phyloP scores from a whole-genome alignment of 2,329 filamentous ascomycete genomes.

The Aphanocladium album region DNA sequence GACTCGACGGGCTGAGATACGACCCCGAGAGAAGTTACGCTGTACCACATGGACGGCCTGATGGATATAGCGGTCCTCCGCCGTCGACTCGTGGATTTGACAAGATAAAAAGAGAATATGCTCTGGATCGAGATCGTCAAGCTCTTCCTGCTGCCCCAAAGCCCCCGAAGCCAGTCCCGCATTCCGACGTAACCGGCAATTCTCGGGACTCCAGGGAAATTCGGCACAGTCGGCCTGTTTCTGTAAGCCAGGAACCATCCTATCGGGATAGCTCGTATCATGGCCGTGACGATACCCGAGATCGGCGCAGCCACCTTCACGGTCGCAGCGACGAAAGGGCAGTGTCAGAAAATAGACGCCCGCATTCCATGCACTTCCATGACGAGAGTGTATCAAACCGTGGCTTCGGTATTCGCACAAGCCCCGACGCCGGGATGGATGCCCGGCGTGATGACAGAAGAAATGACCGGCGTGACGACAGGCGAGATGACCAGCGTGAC shows the following conservation, averaged over 20 bases:
- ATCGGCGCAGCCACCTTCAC: conserved; percentile 34
- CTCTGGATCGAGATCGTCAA: conserved; percentile 27
- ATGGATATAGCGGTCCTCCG: conserved; percentile 53
- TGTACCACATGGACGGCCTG: conserved; percentile 27
- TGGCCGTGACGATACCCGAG: conserved; percentile 42
- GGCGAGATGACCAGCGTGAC: conserved; percentile 22
- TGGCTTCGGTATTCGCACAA: conserved; percentile 49
- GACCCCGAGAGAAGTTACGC: conserved; percentile 27
- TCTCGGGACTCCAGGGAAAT: conserved; percentile 18
- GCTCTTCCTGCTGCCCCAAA: conserved; percentile 39
- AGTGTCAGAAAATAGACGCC: conserved; percentile 29
- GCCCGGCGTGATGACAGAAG: conserved; percentile 31
- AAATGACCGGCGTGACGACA: conserved; percentile 29
- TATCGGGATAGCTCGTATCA: conserved; percentile 47
- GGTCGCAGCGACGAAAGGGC: conserved; percentile 26
- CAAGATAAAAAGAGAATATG: conserved; percentile 55
- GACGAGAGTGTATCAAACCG: conserved; percentile 43
- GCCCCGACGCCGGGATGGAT: conserved; percentile 30
- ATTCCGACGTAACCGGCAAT: conserved; percentile 16
- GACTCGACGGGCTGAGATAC: conserved; percentile 13
- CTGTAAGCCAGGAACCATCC: conserved; percentile 47
- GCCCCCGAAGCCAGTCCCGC: conserved; percentile 24
- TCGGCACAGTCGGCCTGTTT: conserved; percentile 40
- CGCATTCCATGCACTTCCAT: conserved; percentile 32
- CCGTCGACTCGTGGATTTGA: conserved; percentile 67